phyloP scores from a whole-genome alignment of 305 asterid genomes.

The Coffea humblotiana region DNA sequence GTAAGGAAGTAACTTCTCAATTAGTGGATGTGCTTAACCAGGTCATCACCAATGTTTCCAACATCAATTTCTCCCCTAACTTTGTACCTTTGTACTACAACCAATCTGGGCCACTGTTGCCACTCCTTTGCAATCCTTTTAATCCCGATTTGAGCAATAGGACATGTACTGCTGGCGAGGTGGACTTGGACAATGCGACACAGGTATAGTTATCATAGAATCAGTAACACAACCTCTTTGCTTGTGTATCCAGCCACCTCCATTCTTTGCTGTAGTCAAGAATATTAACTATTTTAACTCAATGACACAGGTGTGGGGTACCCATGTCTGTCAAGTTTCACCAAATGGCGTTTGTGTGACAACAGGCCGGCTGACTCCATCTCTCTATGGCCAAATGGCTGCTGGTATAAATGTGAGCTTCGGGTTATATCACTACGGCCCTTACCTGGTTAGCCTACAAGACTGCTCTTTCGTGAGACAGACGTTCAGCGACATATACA shows the following conservation, averaged over 20 bases:
- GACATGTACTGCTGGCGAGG: conserved; percentile 64
- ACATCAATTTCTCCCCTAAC: conserved; percentile 60
- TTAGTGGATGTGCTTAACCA: conserved; percentile 53
- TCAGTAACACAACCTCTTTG: neutral
- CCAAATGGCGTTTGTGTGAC: conserved; percentile 53
- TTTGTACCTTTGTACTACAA: conserved; percentile 60
- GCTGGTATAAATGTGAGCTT: conserved; percentile 82
- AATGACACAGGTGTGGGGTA: conserved; percentile 61
- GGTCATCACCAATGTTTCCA: conserved; percentile 66
- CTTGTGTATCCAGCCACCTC: neutral
- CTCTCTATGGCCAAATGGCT: conserved; percentile 53
- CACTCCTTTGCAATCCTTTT: conserved; percentile 76
- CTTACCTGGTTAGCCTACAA: conserved; percentile 65
- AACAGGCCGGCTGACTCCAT: conserved; percentile 67
- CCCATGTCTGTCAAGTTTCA: conserved; percentile 62
- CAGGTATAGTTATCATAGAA: conserved; percentile 41
- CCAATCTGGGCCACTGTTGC: conserved; percentile 81
- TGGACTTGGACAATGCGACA: conserved; percentile 64
- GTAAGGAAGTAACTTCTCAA: conserved; percentile 79
- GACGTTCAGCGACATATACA: conserved; percentile 52
- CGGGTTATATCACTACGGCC: conserved; percentile 63
- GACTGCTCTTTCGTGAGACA: conserved; percentile 76
- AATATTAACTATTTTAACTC: neutral
- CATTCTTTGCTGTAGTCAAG: neutral
- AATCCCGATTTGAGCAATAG: conserved; percentile 58